phyloP scores from a whole-genome alignment of 768 basidiomycete genomes.

The Tricholoma hemisulphureum region DNA sequence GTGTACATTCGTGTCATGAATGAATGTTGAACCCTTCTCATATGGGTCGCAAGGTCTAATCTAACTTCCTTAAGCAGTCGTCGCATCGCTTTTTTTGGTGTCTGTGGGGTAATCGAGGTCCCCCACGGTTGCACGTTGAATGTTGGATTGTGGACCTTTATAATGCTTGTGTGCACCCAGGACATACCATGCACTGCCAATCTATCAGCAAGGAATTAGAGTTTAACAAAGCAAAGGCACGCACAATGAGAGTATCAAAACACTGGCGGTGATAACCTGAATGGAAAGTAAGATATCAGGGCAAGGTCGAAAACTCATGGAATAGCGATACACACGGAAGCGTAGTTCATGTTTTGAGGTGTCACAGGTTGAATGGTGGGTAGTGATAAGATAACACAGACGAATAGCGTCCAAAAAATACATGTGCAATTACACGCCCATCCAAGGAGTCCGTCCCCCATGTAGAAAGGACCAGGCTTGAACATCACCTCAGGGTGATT shows the following conservation, averaged over 20 bases:
- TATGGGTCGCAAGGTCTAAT: too few species aligned
- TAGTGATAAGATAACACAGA: conserved; percentile 69
- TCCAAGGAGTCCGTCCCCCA: conserved; percentile 68
- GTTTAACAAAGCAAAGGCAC: conserved; percentile 19
- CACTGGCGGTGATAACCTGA: conserved; percentile 52
- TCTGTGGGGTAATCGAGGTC: conserved; percentile 1
- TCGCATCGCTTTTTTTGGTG: background rate
- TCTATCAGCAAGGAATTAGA: conserved; percentile 1
- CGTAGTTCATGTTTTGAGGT: conserved; percentile 76
- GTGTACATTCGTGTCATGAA: too few species aligned
- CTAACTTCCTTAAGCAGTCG: too few species aligned
- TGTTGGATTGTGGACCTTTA: conserved; percentile 56
- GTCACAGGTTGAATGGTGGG: conserved; percentile 72
- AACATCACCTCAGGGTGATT: conserved; percentile 82
- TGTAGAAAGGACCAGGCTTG: conserved; percentile 84
- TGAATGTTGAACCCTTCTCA: too few species aligned
- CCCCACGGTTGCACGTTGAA: conserved; percentile 28
- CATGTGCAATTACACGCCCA: conserved; percentile 61
- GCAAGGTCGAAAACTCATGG: background rate
- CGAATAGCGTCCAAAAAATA: conserved; percentile 67
- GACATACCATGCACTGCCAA: conserved; percentile 49
- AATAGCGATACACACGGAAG: conserved; percentile 48
- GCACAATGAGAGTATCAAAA: conserved; percentile 53
- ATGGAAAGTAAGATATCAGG: background rate
- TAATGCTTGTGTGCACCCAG: conserved; percentile 54